phyloP scores from a whole-genome alignment of 208 protist species.

The Angomonas ambiguus region DNA sequence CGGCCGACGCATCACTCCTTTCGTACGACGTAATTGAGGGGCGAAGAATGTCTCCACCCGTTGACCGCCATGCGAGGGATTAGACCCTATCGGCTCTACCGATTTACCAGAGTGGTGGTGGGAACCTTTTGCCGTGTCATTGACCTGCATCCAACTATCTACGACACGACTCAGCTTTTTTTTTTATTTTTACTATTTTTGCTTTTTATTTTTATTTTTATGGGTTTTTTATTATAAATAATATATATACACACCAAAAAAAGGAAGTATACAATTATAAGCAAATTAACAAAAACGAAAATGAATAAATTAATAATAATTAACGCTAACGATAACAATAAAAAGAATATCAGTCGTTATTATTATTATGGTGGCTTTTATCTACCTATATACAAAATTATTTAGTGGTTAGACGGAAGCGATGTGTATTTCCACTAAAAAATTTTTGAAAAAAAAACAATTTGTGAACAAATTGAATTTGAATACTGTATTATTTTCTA shows the following conservation, averaged over 20 bases:
- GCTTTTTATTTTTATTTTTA: background rate
- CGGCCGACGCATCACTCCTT: slow-evolving; percentile 67
- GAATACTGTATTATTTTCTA: no score
- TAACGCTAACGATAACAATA: background rate
- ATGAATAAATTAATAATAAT: background rate
- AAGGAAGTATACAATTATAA: slow-evolving; percentile 1
- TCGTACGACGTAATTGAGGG: slow-evolving; percentile 62
- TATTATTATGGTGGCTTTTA: no score
- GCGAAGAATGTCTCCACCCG: slow-evolving; percentile 51
- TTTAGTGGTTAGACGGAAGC: no score
- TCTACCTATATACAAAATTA: no score
- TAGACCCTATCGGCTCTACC: no score
- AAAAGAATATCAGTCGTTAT: no score
- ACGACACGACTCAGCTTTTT: background rate
- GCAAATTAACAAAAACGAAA: background rate
- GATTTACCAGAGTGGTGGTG: no score
- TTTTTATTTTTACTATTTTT: slow-evolving; percentile 9
- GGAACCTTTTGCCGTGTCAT: background rate
- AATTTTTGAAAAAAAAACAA: no score
- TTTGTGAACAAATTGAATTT: no score
- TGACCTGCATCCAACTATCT: background rate
- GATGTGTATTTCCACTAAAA: no score
- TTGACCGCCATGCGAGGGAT: no score
- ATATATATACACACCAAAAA: background rate
- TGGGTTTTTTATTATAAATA: background rate